Evolutionary conservation across 257 asterid species (phyloP).

Genomic region (Thymus quinquecostatus): DNA sequence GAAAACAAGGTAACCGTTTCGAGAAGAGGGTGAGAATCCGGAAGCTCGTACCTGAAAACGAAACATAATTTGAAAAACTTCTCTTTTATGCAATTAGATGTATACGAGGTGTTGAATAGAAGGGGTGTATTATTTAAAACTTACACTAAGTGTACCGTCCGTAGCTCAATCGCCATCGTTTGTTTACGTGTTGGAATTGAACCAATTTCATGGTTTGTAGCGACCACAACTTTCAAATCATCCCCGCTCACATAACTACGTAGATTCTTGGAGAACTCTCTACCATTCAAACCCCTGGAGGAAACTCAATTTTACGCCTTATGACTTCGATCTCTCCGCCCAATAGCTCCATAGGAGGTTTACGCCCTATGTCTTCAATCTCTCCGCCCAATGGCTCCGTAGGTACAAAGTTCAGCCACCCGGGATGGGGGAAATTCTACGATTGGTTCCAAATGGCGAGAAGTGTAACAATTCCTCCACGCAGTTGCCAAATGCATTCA

Average conservation of each 20-base stretch:
- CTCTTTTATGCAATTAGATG: too few species aligned
- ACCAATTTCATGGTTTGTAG: slow-evolving; percentile 26
- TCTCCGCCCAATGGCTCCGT: not conserved
- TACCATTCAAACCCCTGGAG: slow-evolving; percentile 34
- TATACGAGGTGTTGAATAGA: not conserved
- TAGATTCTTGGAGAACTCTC: slow-evolving; percentile 18
- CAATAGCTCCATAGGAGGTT: too few species aligned
- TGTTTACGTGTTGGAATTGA: slow-evolving; percentile 34
- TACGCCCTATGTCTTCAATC: not conserved
- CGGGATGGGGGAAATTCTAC: slow-evolving; percentile 51
- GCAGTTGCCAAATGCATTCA: not conserved
- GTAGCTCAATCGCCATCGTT: slow-evolving; percentile 28
- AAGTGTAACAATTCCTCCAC: not conserved
- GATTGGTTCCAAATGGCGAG: slow-evolving; percentile 41
- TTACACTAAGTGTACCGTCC: slow-evolving; percentile 57
- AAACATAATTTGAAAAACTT: too few species aligned
- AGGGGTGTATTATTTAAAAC: not conserved
- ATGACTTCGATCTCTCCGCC: not conserved
- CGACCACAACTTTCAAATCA: slow-evolving; percentile 40
- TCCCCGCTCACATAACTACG: not conserved
- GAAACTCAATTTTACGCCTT: slow-evolving; percentile 25
- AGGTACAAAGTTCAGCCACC: not conserved
- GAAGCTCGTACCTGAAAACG: slow-evolving; percentile 60
- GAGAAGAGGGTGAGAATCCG: slow-evolving; percentile 64
- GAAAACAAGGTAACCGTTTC: slow-evolving; percentile 38